Evolutionary conservation across 2,329 filamentous ascomycete species (phyloP).

Genomic region (Trichocomaceae sp.): DNA sequence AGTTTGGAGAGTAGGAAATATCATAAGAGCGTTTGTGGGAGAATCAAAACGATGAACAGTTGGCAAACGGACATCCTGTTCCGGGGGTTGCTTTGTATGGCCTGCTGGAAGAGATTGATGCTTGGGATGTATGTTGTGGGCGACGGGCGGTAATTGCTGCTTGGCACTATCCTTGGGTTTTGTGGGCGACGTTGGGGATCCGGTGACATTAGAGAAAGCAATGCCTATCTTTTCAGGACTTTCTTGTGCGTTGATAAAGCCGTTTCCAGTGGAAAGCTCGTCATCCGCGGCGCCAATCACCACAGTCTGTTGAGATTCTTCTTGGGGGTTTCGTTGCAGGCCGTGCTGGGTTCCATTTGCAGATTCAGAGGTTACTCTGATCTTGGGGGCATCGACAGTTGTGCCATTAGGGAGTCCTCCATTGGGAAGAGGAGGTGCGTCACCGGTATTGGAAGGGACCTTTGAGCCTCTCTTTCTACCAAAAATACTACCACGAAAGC

Average conservation of each 20-base stretch:
- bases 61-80: conserved; percentile 36
- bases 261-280: background rate
- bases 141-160: conserved; percentile 27
- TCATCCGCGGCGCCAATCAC: background rate
- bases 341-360: conserved; percentile 22
- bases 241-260: conserved; percentile 1
- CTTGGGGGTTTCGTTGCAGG: conserved; percentile 13
- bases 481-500: conserved; percentile 70
- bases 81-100: conserved; percentile 38
- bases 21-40: conserved; percentile 39
- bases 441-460: conserved; percentile 30
- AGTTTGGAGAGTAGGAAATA: conserved; percentile 46
- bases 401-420: conserved; percentile 17
- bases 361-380: conserved; percentile 63
- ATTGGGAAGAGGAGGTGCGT: conserved; percentile 18
- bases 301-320: conserved; percentile 26
- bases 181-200: conserved; percentile 16
- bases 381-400: conserved; percentile 53
- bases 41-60: conserved; percentile 32
- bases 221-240: conserved; percentile 18
- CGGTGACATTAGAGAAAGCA: conserved; percentile 21
- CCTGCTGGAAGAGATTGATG: conserved; percentile 29
- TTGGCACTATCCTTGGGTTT: conserved; percentile 23
- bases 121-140: conserved; percentile 34
- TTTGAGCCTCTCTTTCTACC: conserved; percentile 51